Conservation (phyloP, 2,329 filamentous ascomycete species). For the Samsoniella hepiali region DNA sequence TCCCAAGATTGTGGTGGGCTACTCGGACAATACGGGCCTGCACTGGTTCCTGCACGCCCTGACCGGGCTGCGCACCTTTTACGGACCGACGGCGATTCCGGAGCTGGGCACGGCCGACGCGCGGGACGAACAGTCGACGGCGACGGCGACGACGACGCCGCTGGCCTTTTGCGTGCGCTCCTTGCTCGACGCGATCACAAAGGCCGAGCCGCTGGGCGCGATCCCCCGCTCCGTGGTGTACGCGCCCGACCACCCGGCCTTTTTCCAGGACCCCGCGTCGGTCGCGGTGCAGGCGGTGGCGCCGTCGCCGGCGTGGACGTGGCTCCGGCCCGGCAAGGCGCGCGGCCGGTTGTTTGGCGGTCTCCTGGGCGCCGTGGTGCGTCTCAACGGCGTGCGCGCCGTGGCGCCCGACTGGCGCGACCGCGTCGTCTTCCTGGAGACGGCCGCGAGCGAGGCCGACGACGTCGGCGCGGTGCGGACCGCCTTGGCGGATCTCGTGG, state of each 20-base stretch:
- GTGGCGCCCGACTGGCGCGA: slow-evolving; percentile 38
- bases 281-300: slow-evolving; percentile 29
- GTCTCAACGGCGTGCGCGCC: slow-evolving; percentile 32
- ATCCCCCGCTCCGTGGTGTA: slow-evolving; percentile 33
- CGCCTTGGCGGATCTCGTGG: slow-evolving; percentile 39
- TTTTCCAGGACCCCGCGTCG: slow-evolving; percentile 25
- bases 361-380: slow-evolving; percentile 39
- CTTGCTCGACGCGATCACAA: slow-evolving; percentile 26
- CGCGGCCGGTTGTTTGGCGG: slow-evolving; percentile 28
- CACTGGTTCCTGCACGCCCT: slow-evolving; percentile 40
- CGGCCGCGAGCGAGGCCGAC: slow-evolving; percentile 32
- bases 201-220: slow-evolving; percentile 29
- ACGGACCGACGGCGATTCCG: slow-evolving; percentile 38
- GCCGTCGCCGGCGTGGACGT: slow-evolving; percentile 32
- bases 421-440: slow-evolving; percentile 41
- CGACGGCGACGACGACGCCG: slow-evolving; percentile 21
- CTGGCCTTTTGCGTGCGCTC: slow-evolving; percentile 29
- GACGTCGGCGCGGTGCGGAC: slow-evolving; percentile 29
- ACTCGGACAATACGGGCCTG: slow-evolving; percentile 40
- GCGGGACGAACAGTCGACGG: slow-evolving; percentile 22
- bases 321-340: slow-evolving; percentile 29
- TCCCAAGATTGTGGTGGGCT: slow-evolving; percentile 43
- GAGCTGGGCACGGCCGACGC: slow-evolving; percentile 35
- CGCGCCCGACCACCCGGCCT: slow-evolving; percentile 25
- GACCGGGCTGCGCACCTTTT: slow-evolving; percentile 42